Percentiles rank a stretch among this genome's conserved stretches.
phyloP scores from a whole-genome alignment of 2,329 filamentous ascomycete species.

The Malbranchea cinnamomea region DNA sequence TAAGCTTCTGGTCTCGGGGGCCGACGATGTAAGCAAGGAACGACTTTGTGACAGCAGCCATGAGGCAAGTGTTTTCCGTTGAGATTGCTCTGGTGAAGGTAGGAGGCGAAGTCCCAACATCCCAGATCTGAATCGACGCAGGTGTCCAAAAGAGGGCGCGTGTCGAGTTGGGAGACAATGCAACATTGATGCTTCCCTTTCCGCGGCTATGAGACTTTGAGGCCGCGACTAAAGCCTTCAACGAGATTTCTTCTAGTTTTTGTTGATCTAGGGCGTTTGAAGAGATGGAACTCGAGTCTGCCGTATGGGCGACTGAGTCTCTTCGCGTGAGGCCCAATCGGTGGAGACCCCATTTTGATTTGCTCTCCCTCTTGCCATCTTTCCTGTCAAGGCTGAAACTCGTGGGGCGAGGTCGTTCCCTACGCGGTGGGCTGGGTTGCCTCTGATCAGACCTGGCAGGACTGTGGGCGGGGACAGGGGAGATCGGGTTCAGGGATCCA shows the following conservation, averaged over 20 bases:
- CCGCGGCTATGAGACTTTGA: slow-evolving; percentile 16
- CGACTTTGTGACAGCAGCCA: slow-evolving; percentile 23
- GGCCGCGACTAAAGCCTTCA: slow-evolving; percentile 17
- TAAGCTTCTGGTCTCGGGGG: slow-evolving; percentile 27
- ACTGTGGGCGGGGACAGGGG: no score
- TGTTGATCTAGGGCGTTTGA: slow-evolving; percentile 21
- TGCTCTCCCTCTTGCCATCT: no score
- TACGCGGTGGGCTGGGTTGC: no score
- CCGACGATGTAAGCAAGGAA: slow-evolving; percentile 28
- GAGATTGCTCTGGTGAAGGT: slow-evolving; percentile 19
- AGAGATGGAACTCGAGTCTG: slow-evolving; percentile 25
- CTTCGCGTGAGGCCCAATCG: no score
- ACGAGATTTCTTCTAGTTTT: slow-evolving; percentile 25
- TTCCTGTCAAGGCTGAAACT: no score
- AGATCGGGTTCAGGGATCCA: no score
- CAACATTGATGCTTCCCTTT: slow-evolving; percentile 21
- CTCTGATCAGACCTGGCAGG: no score
- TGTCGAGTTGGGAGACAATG: slow-evolving; percentile 25
- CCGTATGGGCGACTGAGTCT: no score
- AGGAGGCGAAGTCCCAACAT: slow-evolving; percentile 24
- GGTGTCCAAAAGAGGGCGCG: slow-evolving; percentile 28
- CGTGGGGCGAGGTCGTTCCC: no score
- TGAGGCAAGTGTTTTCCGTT: slow-evolving; percentile 25
- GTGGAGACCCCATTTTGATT: no score
- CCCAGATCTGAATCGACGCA: slow-evolving; percentile 25